Conservation (phyloP, 345 rosid species). For the Lenwebbia sp. region DNA sequence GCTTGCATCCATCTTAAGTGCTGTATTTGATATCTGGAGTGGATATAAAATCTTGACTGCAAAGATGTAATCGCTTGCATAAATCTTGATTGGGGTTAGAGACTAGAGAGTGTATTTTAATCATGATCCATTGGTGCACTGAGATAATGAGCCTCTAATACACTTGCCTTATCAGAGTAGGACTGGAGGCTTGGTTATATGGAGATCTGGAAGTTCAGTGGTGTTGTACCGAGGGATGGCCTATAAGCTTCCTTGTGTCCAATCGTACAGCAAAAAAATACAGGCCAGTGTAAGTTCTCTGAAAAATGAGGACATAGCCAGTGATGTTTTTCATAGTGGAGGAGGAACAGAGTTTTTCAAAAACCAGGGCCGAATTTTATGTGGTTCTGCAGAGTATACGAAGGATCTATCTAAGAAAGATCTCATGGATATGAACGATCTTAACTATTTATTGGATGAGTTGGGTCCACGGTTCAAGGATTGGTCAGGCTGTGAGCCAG, state of each 20-base stretch:
- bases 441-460: conserved; percentile 57
- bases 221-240: conserved; percentile 77
- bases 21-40: neutral
- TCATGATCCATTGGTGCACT: neutral
- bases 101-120: neutral
- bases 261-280: conserved; percentile 34
- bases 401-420: conserved; percentile 48
- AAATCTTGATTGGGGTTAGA: neutral
- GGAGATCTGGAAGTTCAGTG: conserved; percentile 95
- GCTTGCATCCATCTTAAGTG: neutral
- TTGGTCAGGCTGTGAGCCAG: conserved; percentile 86
- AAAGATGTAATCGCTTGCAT: neutral
- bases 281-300: conserved; percentile 9
- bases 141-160: neutral
- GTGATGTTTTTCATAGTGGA: neutral
- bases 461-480: conserved; percentile 84
- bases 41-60: neutral
- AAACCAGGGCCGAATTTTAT: conserved; percentile 6
- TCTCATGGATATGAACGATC: conserved; percentile 41
- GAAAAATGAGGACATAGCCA: neutral
- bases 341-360: conserved; percentile 6
- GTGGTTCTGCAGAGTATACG: conserved; percentile 27
- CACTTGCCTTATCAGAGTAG: conserved; percentile 40
- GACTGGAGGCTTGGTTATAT: conserved; percentile 84
- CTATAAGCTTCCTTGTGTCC: conserved; percentile 66